A percentile compares a stretch with the other conserved stretches of the same genome.
Evolutionary conservation across 495 filamentous ascomycete species (phyloP).

Genomic region (Hypoxylon lienhwacheense): DNA sequence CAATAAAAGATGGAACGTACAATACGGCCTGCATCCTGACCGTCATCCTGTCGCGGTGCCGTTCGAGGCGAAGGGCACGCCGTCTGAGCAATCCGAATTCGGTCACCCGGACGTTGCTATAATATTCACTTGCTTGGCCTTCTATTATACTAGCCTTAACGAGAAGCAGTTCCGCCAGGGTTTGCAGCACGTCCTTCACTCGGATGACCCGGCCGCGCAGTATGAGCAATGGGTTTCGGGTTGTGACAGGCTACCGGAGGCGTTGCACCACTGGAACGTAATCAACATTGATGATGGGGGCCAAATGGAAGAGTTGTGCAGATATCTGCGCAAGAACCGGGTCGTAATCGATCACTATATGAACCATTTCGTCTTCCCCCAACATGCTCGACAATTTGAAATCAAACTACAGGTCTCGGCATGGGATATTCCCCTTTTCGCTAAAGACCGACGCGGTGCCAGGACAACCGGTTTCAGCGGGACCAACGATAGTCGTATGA

Average conservation of each 20-base stretch:
- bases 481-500: conserved; percentile 53
- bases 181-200: conserved; percentile 47
- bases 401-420: conserved; percentile 56
- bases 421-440: conserved; percentile 55
- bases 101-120: conserved; percentile 61
- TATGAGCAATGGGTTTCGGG: conserved; percentile 52
- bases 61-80: conserved; percentile 54
- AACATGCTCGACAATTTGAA: conserved; percentile 56
- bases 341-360: conserved; percentile 54
- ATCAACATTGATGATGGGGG: conserved; percentile 55
- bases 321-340: conserved; percentile 40
- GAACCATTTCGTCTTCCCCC: conserved; percentile 58
- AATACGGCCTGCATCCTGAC: conserved; percentile 46
- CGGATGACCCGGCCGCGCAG: conserved; percentile 53
- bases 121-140: conserved; percentile 54
- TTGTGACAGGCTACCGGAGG: conserved; percentile 43
- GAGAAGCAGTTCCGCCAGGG: conserved; percentile 44
- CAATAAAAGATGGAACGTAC: conserved; percentile 50
- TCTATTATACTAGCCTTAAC: conserved; percentile 54
- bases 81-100: conserved; percentile 54
- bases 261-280: conserved; percentile 47
- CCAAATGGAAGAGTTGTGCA: conserved; percentile 50
- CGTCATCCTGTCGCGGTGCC: conserved; percentile 54
- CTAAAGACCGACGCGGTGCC: conserved; percentile 9
- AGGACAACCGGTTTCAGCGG: conserved; percentile 59